A percentile compares a stretch with the other conserved stretches of the same genome.
phyloP scores from a whole-genome alignment of 176 grass and related monocot species.

The Hordeum vulgare region DNA sequence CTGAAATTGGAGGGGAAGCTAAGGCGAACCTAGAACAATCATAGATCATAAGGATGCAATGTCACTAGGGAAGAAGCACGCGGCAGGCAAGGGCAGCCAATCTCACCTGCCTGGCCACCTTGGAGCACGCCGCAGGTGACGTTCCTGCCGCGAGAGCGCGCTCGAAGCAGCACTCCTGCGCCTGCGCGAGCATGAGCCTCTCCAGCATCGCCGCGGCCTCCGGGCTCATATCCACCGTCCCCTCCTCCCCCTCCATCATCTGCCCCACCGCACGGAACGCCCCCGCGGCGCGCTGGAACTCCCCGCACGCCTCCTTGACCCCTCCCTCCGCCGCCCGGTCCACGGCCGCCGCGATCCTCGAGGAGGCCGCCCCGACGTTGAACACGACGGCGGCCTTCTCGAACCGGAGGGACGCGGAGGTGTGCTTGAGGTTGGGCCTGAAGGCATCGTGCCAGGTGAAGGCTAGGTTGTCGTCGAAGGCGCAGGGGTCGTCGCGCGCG shows the following conservation, averaged over 20 bases:
- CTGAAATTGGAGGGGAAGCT: too few species aligned
- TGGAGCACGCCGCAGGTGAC: conserved; percentile 49
- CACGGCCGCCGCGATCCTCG: conserved; percentile 40
- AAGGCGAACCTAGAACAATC: not conserved
- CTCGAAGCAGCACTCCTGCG: conserved; percentile 90
- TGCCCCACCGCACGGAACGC: conserved; percentile 44
- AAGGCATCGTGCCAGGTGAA: conserved; percentile 91
- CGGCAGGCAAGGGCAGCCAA: not conserved
- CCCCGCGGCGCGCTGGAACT: conserved; percentile 63
- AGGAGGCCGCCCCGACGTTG: conserved; percentile 53
- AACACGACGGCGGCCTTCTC: conserved; percentile 71
- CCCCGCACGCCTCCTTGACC: conserved; percentile 45
- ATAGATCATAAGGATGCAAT: not conserved
- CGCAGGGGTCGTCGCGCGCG: conserved; percentile 44
- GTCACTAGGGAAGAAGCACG: not conserved
- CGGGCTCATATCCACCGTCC: conserved; percentile 55
- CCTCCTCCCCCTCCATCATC: conserved; percentile 40
- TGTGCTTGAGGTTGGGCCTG: conserved; percentile 43
- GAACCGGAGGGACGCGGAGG: conserved; percentile 42
- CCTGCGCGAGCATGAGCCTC: conserved; percentile 83
- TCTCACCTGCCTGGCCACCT: conserved; percentile 73
- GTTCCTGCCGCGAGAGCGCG: conserved; percentile 49
- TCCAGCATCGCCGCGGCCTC: conserved; percentile 60
- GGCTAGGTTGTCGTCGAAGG: conserved; percentile 35
- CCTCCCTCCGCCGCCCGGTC: conserved; percentile 39